A percentile compares a stretch with the other conserved stretches of the same genome.
These are phyloP conservation scores for Naganishia sp. DNA, from an alignment of 1,284 basidiomycete genomes.

Conservation along the genomic window DNA sequence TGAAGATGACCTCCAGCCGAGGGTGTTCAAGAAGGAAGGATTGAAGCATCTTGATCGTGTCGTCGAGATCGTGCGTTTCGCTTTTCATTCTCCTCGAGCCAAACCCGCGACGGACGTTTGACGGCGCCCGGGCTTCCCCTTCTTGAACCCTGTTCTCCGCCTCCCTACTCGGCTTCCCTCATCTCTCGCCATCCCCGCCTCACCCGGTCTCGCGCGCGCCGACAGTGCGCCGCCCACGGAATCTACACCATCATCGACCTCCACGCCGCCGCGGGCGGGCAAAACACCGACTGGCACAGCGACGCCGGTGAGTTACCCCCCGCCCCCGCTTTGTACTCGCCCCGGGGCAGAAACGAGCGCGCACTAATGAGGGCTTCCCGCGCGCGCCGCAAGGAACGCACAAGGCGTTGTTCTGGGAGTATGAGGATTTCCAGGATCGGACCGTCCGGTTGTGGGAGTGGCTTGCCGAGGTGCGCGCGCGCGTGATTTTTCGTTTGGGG, in stretches of 20 bases:
- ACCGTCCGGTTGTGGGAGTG: slow-evolving; percentile 68
- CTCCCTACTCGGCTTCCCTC: too few relatives aligned
- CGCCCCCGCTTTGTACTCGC: not conserved
- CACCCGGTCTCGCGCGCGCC: not conserved
- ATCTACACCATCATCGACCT: slow-evolving; percentile 54
- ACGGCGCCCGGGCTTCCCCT: not conserved
- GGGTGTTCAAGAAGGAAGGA: slow-evolving; percentile 49
- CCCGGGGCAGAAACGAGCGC: slow-evolving; percentile 39
- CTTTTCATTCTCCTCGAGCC: not conserved
- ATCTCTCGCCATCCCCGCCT: too few relatives aligned
- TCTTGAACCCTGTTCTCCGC: not conserved
- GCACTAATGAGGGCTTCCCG: too few relatives aligned
- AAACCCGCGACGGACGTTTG: not conserved
- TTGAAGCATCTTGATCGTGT: slow-evolving; percentile 51
- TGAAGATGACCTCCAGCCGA: slow-evolving; percentile 48
- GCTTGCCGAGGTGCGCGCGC: slow-evolving; percentile 55
- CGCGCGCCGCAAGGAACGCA: not conserved
- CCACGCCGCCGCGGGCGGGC: slow-evolving; percentile 51
- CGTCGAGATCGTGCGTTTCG: slow-evolving; percentile 41
- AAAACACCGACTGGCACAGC: slow-evolving; percentile 52
- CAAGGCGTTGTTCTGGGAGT: slow-evolving; percentile 60
- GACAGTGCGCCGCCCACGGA: slow-evolving; percentile 46
- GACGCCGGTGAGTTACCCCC: slow-evolving; percentile 36
- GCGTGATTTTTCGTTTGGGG: not conserved
- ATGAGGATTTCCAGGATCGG: slow-evolving; percentile 75